A percentile compares a stretch with the other conserved stretches of the same genome.
phyloP scores from a whole-genome alignment of 768 basidiomycete genomes.

The Symmetrospora coprosmae region DNA sequence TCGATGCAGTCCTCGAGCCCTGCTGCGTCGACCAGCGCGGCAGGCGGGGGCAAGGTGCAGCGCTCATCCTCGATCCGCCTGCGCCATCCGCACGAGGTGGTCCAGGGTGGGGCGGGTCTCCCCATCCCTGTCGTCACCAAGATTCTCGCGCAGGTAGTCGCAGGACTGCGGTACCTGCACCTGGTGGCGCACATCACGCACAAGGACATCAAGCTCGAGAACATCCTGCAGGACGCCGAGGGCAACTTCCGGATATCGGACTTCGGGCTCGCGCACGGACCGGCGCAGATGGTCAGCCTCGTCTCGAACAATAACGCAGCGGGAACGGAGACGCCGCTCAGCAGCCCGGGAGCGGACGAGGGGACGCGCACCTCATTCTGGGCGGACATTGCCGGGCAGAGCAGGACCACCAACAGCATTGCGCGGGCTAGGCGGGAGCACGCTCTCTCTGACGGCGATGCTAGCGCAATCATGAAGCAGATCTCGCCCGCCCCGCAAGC shows the following conservation, averaged over 20 bases:
- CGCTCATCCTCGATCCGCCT: conserved; percentile 4
- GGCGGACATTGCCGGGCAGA: too few relatives aligned
- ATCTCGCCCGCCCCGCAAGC: background rate
- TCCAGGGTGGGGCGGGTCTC: conserved; percentile 39
- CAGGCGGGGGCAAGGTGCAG: background rate
- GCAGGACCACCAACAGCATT: too few relatives aligned
- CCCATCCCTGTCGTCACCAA: conserved; percentile 32
- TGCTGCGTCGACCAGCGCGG: background rate
- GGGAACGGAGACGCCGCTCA: too few relatives aligned
- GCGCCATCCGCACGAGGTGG: background rate
- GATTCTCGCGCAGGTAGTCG: conserved; percentile 71
- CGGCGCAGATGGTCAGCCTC: background rate
- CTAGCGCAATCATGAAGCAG: background rate
- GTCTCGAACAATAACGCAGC: too few relatives aligned
- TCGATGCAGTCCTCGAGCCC: background rate
- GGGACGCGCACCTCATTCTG: too few relatives aligned
- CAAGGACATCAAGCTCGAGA: conserved; percentile 92
- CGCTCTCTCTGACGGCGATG: conserved; percentile 13
- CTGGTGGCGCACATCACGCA: conserved; percentile 64
- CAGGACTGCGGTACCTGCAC: conserved; percentile 70
- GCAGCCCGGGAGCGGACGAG: too few relatives aligned
- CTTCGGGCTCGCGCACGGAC: conserved; percentile 59
- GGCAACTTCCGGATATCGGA: conserved; percentile 57
- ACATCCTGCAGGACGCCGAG: conserved; percentile 53
- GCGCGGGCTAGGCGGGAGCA: conserved; percentile 1